Evolutionary conservation across 2,329 filamentous ascomycete genomes (phyloP).

Genomic region (Alternaria hordeiaustralica): DNA sequence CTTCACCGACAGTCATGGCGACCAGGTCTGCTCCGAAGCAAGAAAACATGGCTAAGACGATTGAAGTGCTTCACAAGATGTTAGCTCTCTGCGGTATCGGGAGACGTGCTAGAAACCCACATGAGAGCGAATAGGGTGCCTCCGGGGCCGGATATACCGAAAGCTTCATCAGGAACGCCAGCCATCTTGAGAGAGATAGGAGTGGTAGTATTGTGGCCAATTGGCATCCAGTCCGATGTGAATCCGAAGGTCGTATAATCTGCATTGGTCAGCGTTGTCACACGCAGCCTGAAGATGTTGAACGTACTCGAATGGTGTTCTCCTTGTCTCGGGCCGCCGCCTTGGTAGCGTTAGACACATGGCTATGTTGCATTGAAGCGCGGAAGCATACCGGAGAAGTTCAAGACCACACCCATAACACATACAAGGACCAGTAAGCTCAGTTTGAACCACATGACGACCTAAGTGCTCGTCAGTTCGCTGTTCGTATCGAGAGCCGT

Average conservation of each 20-base stretch:
- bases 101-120: slow-evolving; percentile 14
- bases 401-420: slow-evolving; percentile 36
- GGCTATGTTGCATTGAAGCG: not conserved
- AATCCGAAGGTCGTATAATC: slow-evolving; percentile 32
- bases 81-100: not conserved
- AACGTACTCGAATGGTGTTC: slow-evolving; percentile 19
- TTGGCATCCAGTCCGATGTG: slow-evolving; percentile 31
- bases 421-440: slow-evolving; percentile 33
- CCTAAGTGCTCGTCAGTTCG: slow-evolving; percentile 8
- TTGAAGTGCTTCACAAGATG: slow-evolving; percentile 27
- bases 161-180: slow-evolving; percentile 19
- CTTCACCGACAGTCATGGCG: slow-evolving; percentile 41
- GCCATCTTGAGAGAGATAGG: slow-evolving; percentile 1
- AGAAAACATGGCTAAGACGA: slow-evolving; percentile 40
- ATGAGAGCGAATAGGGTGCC: slow-evolving; percentile 39
- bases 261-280: not conserved
- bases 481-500: not conserved
- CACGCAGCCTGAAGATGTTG: not conserved
- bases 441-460: slow-evolving; percentile 41
- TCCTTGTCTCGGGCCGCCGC: slow-evolving; percentile 16
- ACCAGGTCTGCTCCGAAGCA: slow-evolving; percentile 41
- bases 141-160: slow-evolving; percentile 30
- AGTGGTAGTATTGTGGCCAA: slow-evolving; percentile 21
- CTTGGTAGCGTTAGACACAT: not conserved
- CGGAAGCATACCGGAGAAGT: slow-evolving; percentile 26